Base-by-base conservation (phyloP, 1,139 yeast species). In the Sugiyamaella sp. region DNA sequence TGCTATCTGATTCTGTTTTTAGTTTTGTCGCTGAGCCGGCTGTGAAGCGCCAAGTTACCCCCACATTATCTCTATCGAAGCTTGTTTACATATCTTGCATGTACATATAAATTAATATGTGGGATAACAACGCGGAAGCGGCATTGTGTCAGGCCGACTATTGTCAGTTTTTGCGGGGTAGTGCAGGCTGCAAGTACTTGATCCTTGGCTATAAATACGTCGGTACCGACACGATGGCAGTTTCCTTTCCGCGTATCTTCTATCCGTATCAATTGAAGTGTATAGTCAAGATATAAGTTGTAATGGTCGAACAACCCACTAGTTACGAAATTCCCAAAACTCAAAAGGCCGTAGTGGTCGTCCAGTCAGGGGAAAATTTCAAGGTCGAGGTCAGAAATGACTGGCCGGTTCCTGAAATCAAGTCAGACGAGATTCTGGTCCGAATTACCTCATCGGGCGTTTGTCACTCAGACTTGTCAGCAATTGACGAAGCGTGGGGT, bases 401-500 rank as follows among this genome's bases (percentile, higher is more conserved):
- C 25, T 60, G 57, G 53, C 71, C 71, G 4, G 69, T 68, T 12
- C 72, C 72, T 1, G 60, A 56, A 21, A 60, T 63, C 16, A 54
- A 56, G 20, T 56, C 60, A 16, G 66, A 62, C 39, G 66, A 68
- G 52, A 58, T 68, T 6, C 58, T 68, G 16, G 71, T 68, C 22
- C 52, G 65, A 43, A 27, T 68, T 47, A 57, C 60, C 5, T 67
- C 65, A 51, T 60, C 72, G 14, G 76, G 76, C 5, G 71, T 71
- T 33, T 72, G 76, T 62, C 75, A 72, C 56, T 69, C 75, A 2
- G 76, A 72, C 52, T 61, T 66, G 37, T 63, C 72, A 6, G 47
- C 63, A 33, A 41, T 66, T 46, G 55, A 59, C 12, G 61, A 56
- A 43, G 52, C 56, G 17, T 65, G 68, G 69, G 55, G 54, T 17